Evolutionary conservation across 495 filamentous ascomycete genomes (phyloP).

Genomic region (Penicillium cosmopolitanum): DNA sequence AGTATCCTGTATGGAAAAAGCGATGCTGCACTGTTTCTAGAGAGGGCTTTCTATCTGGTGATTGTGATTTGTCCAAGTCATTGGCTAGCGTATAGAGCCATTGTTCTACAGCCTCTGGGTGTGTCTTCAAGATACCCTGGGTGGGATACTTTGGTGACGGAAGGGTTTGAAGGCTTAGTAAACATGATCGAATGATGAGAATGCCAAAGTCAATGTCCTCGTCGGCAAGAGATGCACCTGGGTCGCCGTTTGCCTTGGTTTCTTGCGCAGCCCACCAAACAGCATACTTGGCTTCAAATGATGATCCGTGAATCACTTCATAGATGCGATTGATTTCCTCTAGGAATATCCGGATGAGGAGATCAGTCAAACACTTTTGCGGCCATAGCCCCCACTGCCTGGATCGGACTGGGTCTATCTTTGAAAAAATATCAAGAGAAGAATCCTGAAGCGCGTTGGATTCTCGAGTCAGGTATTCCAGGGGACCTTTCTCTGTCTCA

Average conservation of each 20-base stretch:
- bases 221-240: conserved; percentile 6
- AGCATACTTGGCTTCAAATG: conserved; percentile 1
- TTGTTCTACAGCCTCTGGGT: not conserved
- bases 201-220: conserved; percentile 24
- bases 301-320: not conserved
- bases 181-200: conserved; percentile 10
- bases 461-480: not conserved
- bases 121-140: not conserved
- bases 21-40: conserved; percentile 9
- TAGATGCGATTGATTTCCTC: conserved; percentile 7
- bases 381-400: not conserved
- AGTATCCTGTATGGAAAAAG: conserved; percentile 10
- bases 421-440: not conserved
- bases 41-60: conserved; percentile 1
- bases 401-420: not conserved
- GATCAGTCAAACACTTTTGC: not conserved
- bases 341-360: conserved; percentile 1
- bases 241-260: not conserved
- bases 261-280: conserved; percentile 1
- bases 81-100: conserved; percentile 11
- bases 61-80: conserved; percentile 4
- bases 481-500: not conserved
- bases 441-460: not conserved
- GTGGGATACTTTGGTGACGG: conserved; percentile 9
- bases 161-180: conserved; percentile 8